A percentile compares a stretch with the other conserved stretches of the same genome.
phyloP scores from a whole-genome alignment of 352 stramenopile species.

The Globisporangium irregulare region DNA sequence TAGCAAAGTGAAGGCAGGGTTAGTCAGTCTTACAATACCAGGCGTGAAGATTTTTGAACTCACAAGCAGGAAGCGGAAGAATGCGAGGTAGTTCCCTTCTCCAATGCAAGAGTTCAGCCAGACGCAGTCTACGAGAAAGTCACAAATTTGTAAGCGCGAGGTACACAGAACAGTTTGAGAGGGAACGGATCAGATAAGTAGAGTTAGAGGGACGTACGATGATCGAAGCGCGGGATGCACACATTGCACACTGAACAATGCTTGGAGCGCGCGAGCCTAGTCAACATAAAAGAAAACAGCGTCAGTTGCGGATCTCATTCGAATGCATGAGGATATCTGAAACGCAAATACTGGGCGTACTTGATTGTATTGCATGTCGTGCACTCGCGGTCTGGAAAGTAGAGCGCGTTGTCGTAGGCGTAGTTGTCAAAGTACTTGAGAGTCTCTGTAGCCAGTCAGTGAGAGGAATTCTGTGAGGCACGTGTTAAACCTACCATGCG shows the following conservation, averaged over 20 bases:
- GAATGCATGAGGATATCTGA: not conserved
- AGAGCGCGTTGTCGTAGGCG: slow-evolving; percentile 45
- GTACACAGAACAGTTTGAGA: not conserved
- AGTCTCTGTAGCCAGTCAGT: slow-evolving; percentile 26
- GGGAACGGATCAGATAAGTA: not conserved
- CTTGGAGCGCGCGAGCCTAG: slow-evolving; percentile 61
- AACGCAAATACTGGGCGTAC: slow-evolving; percentile 10
- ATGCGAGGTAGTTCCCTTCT: slow-evolving; percentile 54
- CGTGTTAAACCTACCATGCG: not conserved
- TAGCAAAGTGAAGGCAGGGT: not conserved
- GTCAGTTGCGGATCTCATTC: not conserved
- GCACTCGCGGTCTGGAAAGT: slow-evolving; percentile 28
- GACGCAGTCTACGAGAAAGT: slow-evolving; percentile 30
- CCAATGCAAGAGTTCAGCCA: slow-evolving; percentile 71
- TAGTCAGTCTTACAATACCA: not conserved
- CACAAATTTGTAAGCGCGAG: not conserved
- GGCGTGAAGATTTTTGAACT: not conserved
- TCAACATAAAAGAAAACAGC: not conserved
- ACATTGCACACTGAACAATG: slow-evolving; percentile 65
- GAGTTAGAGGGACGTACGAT: slow-evolving; percentile 29
- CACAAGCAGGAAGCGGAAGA: slow-evolving; percentile 57
- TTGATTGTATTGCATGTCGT: slow-evolving; percentile 50
- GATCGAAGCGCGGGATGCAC: slow-evolving; percentile 63
- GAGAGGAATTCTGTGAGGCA: not conserved
- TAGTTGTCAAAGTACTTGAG: slow-evolving; percentile 56